phyloP scores from a whole-genome alignment of 257 asterid genomes.

The Ligustrum vulgare region DNA sequence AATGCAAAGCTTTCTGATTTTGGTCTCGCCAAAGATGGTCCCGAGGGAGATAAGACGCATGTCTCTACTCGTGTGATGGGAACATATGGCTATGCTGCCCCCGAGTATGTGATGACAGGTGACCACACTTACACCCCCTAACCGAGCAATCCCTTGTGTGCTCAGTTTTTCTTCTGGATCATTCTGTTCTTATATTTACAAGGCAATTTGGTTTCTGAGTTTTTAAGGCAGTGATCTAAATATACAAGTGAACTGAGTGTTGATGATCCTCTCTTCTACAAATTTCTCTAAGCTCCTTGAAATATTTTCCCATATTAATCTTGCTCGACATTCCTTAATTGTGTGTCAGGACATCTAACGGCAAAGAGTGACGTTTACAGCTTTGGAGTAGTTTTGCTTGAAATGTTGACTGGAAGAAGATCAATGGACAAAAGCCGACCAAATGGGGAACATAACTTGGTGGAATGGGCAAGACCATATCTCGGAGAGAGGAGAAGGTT shows the following conservation, averaged over 20 bases:
- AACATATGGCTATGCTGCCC: conserved; percentile 87
- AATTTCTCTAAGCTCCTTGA: too few species aligned
- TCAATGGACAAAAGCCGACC: conserved; percentile 69
- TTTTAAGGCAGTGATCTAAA: too few species aligned
- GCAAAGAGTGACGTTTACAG: conserved; percentile 84
- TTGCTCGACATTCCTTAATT: conserved; percentile 8
- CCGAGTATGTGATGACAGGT: conserved; percentile 81
- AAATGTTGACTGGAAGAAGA: conserved; percentile 62
- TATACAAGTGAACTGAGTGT: too few species aligned
- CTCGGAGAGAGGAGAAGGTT: conserved; percentile 56
- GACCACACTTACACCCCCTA: neutral
- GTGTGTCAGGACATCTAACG: conserved; percentile 65
- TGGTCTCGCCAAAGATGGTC: conserved; percentile 86
- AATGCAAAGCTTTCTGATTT: conserved; percentile 87
- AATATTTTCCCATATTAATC: neutral
- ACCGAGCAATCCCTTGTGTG: neutral
- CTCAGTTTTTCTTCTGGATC: neutral
- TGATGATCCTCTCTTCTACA: too few species aligned
- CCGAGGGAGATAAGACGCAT: conserved; percentile 79
- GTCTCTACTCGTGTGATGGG: conserved; percentile 92
- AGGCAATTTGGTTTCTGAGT: neutral
- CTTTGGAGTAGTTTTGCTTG: conserved; percentile 82
- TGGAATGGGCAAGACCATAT: conserved; percentile 73
- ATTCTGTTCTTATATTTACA: neutral
- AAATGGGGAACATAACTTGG: conserved; percentile 65